Evolutionary conservation across 176 grass and related monocot genomes (phyloP), one percentile per base, ranked within the genome.

Genomic region (Phoenix dactylifera): DNA sequence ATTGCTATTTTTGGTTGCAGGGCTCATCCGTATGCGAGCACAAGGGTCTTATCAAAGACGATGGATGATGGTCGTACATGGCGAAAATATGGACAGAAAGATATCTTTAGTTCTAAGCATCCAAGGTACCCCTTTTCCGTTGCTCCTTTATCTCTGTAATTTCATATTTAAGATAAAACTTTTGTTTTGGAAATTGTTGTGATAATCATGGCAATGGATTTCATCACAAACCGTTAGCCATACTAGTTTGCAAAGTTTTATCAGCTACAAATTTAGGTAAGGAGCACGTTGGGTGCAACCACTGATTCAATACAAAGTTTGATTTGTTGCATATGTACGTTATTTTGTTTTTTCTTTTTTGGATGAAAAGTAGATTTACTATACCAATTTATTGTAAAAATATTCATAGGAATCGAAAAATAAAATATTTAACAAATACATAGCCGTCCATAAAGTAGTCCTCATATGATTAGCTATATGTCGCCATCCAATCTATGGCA

Each of bases 71-170:
- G 35, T 15, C 64, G 58, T 62, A 23, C 64, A 12, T 80, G 78
- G 78, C 69, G 78, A 54, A 80, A 80, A 48, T 80, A 80, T 64
- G 78, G 78, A 4, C 78, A 80, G 29, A 80, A 80, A 28, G 51
- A 65, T 16, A 80, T 80, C 57, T 58, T 69, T 50, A 57, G 23
- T 64, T 26, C 63, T 23, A 74, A 80, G 64, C 15, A 57, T 22
- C 71, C 78, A 1, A 80, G 78, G 78, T 80, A 55, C 26, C 16
- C 12, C 16, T 50, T 23, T 17, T 51, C 32, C 30, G 18, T 59
- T 3, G 22, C 17, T 26, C 32, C n/a, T 50, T 52, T 25, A 15
- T 22, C 32, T n/a, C 3, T 5, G 3, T 10, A 2, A 16, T 2
- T 20, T 5, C 6, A 24, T 12, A 53, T 20, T 55, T 1, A 5